Conservation (phyloP, 169 alveolate species). For the Ichthyophthirius multifiliis region DNA sequence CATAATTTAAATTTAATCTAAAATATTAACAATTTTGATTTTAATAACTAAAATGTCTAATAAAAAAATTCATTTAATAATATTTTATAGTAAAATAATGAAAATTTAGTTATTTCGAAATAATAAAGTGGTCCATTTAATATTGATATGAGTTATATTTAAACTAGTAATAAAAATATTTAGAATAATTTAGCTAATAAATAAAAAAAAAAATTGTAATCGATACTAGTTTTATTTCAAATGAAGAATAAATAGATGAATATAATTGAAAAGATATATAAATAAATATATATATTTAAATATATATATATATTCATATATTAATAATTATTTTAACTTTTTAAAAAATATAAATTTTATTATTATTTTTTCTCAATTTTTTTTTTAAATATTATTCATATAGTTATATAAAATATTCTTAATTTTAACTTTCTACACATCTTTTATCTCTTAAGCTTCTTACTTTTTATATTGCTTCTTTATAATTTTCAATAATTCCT, state of each 20-base stretch:
- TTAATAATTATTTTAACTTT: no score
- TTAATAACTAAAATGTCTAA: background rate
- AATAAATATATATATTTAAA: no score
- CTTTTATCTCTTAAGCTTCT: slow-evolving; percentile 39
- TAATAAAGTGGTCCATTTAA: background rate
- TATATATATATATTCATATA: no score
- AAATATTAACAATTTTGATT: background rate
- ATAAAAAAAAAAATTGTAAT: background rate
- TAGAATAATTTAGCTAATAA: background rate
- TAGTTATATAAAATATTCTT: slow-evolving; percentile 42
- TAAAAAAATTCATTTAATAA: background rate
- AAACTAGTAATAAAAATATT: background rate
- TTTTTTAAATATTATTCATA: background rate
- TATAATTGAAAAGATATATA: no score
- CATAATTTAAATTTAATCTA: background rate
- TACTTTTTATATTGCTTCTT: slow-evolving; percentile 20
- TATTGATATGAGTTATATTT: background rate
- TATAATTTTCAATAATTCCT: background rate
- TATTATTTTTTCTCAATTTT: no score
- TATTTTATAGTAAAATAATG: background rate
- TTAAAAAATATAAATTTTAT: no score
- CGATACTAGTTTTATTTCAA: background rate
- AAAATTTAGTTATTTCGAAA: background rate
- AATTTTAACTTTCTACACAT: slow-evolving; percentile 47
- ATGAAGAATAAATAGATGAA: background rate